Percentiles rank a stretch among this genome's conserved stretches.
These are phyloP conservation scores for Vitis hybrid DNA, from an alignment of 177 flowering plant species.

Conservation along the genomic window DNA sequence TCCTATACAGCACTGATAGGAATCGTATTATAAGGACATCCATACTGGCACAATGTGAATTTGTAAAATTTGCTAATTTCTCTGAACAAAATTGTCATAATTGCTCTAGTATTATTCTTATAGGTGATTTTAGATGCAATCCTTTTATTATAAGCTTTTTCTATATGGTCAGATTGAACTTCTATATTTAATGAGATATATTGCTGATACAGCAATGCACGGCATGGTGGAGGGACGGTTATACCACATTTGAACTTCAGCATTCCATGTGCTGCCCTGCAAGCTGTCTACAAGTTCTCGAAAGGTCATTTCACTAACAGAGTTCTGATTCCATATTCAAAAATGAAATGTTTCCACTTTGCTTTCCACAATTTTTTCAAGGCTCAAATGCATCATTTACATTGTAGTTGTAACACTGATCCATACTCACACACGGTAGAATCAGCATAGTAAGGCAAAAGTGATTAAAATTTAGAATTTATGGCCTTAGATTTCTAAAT, in stretches of 20 bases:
- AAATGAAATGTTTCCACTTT: no score
- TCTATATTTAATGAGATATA: slow-evolving; percentile 9
- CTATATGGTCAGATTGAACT: neutral
- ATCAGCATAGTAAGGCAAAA: no score
- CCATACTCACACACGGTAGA: no score
- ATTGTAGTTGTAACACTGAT: no score
- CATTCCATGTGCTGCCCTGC: slow-evolving; percentile 80
- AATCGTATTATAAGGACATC: no score
- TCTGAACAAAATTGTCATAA: no score
- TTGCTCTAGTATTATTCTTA: no score
- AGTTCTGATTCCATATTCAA: neutral
- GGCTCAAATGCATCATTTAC: neutral
- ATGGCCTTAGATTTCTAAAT: no score
- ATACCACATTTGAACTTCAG: slow-evolving; percentile 95
- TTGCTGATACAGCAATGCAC: slow-evolving; percentile 70
- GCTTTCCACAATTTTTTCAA: neutral
- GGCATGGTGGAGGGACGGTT: slow-evolving; percentile 79
- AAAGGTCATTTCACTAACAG: slow-evolving; percentile 39
- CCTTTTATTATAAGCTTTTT: neutral
- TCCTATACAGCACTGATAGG: no score
- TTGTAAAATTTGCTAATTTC: no score
- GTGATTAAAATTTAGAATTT: neutral
- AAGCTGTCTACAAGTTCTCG: slow-evolving; percentile 70
- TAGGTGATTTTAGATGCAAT: neutral
- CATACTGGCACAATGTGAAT: no score